Base-by-base conservation (phyloP, 352 stramenopile genomes). In the Plasmopara halstedii region DNA sequence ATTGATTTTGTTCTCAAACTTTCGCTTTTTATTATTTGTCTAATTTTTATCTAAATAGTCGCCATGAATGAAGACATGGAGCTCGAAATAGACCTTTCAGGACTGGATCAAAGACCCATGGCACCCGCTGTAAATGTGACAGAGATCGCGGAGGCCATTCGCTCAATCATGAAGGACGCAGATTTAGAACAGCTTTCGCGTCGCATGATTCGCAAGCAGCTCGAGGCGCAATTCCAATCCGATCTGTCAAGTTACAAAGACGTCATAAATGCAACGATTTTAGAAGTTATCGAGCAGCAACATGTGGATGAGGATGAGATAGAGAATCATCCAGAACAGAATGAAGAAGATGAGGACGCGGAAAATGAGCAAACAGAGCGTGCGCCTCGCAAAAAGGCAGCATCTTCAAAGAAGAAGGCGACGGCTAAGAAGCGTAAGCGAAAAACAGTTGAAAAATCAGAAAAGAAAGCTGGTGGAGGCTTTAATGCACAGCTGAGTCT, bases 121-220 rank as follows among this genome's bases (percentile, higher is more conserved):
- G 41, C 64, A 32, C 51, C 64, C 33, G 44, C 62, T 14, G 72
- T 86, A 40, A 73, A 89, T 53, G 74, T 70, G 43, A 52, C 50
- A 18, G 61, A 87, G 55, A 70, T 93, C 27, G 67, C 67, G 14
- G 66, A 79, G 15, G 76, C 79, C 26, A 91, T 93, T 65, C 71
- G 76, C 47, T 34, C 55, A 26, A 93, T 93, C 58, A 74, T 93
- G 10, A 62, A 77, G 51, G 70, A 84, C 48, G 81, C 79, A 18
- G 80, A 93, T 56, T 63, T 93, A 42, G 78, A 90, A 60, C 77
- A 88, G 61, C 73, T 93, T 49, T 89, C 76, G 26, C 79, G 82
- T 13, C 78, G 80, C 45, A 89, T 89, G 77, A 85, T 93, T 60
- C 79, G 82, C 46, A 89, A 88, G 67, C 78, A 93, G 61, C 64